Percentiles rank a stretch among this genome's conserved stretches.
Conservation (phyloP, 371 early-diverging fungal genomes). For the Actinomortierella wolfii region DNA sequence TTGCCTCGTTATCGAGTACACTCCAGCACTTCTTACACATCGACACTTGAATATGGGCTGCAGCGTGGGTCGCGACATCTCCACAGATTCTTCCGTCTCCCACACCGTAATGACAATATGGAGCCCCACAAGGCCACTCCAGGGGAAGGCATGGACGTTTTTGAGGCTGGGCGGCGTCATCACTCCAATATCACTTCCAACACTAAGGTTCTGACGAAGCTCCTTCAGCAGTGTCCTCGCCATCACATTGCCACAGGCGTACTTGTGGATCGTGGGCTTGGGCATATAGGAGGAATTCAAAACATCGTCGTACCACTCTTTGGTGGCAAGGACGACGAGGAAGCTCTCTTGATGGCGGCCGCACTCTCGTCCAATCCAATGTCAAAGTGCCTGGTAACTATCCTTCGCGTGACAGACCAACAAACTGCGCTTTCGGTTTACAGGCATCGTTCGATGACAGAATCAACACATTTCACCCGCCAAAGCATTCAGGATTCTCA, state of each 20-base stretch:
- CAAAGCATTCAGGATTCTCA: not conserved
- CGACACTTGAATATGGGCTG: not conserved
- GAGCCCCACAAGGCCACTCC: conserved; percentile 33
- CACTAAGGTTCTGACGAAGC: conserved; percentile 35
- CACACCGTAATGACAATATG: conserved; percentile 30
- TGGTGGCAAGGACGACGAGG: conserved; percentile 33
- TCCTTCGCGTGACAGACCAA: conserved; percentile 9
- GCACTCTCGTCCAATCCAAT: conserved; percentile 15
- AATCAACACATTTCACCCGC: conserved; percentile 1
- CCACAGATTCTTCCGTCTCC: conserved; percentile 26
- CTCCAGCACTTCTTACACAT: not conserved
- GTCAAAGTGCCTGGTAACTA: conserved; percentile 31
- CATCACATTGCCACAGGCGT: conserved; percentile 24
- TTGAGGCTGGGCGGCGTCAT: conserved; percentile 18
- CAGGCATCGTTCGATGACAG: conserved; percentile 1
- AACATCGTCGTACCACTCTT: conserved; percentile 28
- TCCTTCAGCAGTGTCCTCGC: conserved; percentile 22
- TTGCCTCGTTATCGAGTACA: conserved; percentile 1
- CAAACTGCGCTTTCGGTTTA: not conserved
- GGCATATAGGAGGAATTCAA: conserved; percentile 30
- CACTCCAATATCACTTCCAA: conserved; percentile 34
- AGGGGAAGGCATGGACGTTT: conserved; percentile 33
- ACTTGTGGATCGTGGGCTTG: conserved; percentile 34
- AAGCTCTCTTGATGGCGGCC: conserved; percentile 24
- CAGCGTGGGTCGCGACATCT: conserved; percentile 4